These are phyloP conservation scores for Knufia petricola DNA, from an alignment of 2,329 filamentous ascomycete genomes.

Conservation along the genomic window DNA sequence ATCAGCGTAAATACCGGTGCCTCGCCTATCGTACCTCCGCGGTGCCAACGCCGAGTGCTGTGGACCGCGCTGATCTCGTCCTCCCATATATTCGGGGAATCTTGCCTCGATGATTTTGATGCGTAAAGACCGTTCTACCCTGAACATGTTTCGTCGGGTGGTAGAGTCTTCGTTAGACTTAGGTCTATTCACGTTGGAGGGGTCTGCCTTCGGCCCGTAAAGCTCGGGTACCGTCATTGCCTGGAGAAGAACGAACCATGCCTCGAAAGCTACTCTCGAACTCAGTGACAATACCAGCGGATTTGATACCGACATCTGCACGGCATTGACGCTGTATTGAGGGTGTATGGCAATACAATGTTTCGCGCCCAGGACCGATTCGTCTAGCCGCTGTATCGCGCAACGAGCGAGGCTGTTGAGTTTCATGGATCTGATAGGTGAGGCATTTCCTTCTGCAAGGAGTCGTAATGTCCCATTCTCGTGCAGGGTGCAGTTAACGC, in stretches of 20 bases:
- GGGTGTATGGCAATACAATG: constrained; percentile 94
- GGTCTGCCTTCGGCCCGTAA: constrained; percentile 57
- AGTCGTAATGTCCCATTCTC: constrained; percentile 93
- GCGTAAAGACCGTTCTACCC: constrained; percentile 53
- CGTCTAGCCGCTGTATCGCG: constrained; percentile 81
- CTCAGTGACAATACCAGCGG: constrained; percentile 85
- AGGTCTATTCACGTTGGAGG: constrained; percentile 29
- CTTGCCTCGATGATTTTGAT: constrained; percentile 55
- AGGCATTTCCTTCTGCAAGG: constrained; percentile 73
- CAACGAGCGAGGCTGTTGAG: constrained; percentile 80
- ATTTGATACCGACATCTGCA: constrained; percentile 65
- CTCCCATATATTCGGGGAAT: constrained; percentile 30
- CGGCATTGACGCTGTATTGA: constrained; percentile 70
- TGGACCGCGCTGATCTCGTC: not conserved
- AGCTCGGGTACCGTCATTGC: constrained; percentile 89
- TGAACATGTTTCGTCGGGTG: constrained; percentile 50
- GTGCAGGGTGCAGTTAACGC: constrained; percentile 83
- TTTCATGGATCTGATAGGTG: constrained; percentile 71
- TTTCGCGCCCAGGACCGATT: constrained; percentile 82
- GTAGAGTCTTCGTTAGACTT: constrained; percentile 23
- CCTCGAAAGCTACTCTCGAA: constrained; percentile 82
- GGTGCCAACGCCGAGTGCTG: constrained; percentile 24
- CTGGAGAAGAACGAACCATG: constrained; percentile 87
- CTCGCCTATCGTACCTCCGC: constrained; percentile 2
- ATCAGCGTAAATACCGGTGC: constrained; percentile 39